Base-by-base conservation (phyloP, 2,329 filamentous ascomycete genomes). In the Leptographium wingfieldii region DNA sequence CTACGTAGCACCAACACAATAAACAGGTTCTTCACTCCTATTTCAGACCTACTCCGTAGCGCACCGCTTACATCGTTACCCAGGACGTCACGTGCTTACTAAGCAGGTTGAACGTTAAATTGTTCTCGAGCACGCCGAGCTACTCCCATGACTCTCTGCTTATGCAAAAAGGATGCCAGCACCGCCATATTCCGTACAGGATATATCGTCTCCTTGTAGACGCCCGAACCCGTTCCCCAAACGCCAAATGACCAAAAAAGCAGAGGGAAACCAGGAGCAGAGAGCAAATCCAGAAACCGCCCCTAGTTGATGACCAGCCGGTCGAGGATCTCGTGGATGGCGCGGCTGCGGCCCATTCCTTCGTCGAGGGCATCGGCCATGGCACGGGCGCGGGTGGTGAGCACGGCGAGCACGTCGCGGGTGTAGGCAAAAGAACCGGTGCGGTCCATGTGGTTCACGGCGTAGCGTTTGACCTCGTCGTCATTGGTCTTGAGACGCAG, bases 371-470 rank as follows among this genome's bases (percentile, higher is more conserved):
- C 80, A 51, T 85, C 78, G 19, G 87, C 80, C 68, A 88, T 73
- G 63, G 73, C 77, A 59, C 80, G 75, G 25, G 88, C 87, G 61
- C 86, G 80, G 63, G 79, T 79, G 53, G 84, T 80, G 64, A 92
- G 74, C 40, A 86, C 80, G 16, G 71, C 69, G 11, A 92, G 72
- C 1, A 90, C 88, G 57, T 81, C 77, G 61, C 84, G 79, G 19
- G 88, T 92, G 70, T 97, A 96, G 58, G 86, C 85, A 70, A 99
- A 96, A 69, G 87, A 95, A 46, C 91, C 91, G 1, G 88, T 95
- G 64, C 80, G 78, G 72, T 96, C 86, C 90, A 99, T 95, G 71
- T 96, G 95, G 54, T 79, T 79, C 25, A 97, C 86, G 3, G 94
- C 94, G 70, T 96, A 97, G 62, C 83, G 78, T 78, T 97, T 97